These are phyloP conservation scores for Quercus rubra DNA, from an alignment of 306 rosid species.

Conservation along the genomic window DNA sequence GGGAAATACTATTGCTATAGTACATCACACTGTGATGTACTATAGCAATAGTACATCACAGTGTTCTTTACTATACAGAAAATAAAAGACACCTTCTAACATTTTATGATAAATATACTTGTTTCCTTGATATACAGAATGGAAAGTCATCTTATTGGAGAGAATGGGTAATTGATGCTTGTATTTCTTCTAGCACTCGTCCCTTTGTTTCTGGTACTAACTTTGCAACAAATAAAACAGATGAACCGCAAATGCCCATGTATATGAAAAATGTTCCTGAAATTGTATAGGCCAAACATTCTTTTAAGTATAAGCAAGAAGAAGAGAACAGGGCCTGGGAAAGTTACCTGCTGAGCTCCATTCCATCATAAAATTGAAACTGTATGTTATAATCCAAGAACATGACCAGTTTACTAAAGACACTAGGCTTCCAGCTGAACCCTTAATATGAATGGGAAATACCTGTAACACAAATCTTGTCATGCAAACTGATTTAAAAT, in stretches of 20 bases:
- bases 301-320: background rate
- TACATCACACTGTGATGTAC: too few relatives aligned
- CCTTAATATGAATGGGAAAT: conserved; percentile 38
- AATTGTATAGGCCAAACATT: background rate
- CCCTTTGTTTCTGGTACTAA: conserved; percentile 40
- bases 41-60: too few relatives aligned
- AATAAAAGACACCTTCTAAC: too few relatives aligned
- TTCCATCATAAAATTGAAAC: conserved; percentile 33
- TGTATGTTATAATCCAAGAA: conserved; percentile 33
- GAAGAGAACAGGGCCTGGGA: background rate
- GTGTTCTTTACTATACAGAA: too few relatives aligned
- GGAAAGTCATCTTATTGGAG: background rate
- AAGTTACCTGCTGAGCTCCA: conserved; percentile 42
- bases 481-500: background rate
- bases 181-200: conserved; percentile 34
- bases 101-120: too few relatives aligned
- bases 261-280: conserved; percentile 39
- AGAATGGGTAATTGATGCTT: conserved; percentile 21
- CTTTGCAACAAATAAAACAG: conserved; percentile 26
- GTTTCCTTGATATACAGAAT: background rate
- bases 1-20: too few relatives aligned
- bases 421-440: conserved; percentile 46
- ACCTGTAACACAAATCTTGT: conserved; percentile 5
- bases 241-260: conserved; percentile 11
- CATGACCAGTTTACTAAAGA: conserved; percentile 26